A percentile compares a stretch with the other conserved stretches of the same genome.
These are phyloP conservation scores for Mentha longifolia DNA, from an alignment of 257 asterid species.

Conservation along the genomic window DNA sequence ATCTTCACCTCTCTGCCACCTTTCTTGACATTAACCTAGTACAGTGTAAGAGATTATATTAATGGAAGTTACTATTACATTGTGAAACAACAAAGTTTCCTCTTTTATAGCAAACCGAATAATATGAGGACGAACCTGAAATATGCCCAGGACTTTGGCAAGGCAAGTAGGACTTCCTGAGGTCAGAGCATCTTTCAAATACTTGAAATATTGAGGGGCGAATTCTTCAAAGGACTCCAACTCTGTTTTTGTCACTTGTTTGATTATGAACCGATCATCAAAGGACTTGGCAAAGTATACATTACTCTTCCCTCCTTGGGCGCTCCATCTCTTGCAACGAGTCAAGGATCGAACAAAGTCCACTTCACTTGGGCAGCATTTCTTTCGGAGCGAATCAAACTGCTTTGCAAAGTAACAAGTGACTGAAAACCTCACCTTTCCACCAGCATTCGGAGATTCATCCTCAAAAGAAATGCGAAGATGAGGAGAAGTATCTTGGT, in stretches of 20 bases:
- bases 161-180: conserved; percentile 93
- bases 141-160: conserved; percentile 90
- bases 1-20: conserved; percentile 89
- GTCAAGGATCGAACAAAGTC: conserved; percentile 79
- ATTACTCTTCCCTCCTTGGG: conserved; percentile 97
- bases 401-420: conserved; percentile 83
- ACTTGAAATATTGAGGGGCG: conserved; percentile 75
- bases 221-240: conserved; percentile 87
- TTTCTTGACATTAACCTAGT: conserved; percentile 69
- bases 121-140: conserved; percentile 61
- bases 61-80: not conserved
- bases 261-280: conserved; percentile 85
- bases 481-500: conserved; percentile 72
- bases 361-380: conserved; percentile 74
- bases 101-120: not conserved
- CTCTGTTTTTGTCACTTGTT: conserved; percentile 94
- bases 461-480: conserved; percentile 74
- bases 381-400: conserved; percentile 76
- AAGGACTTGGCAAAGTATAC: conserved; percentile 88
- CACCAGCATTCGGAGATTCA: conserved; percentile 49
- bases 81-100: not conserved
- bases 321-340: conserved; percentile 90
- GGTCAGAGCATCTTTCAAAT: conserved; percentile 63
- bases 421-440: conserved; percentile 76
- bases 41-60: not conserved